Evolutionary conservation across 306 rosid species (phyloP).

Genomic region (Prinsepia uniflora): DNA sequence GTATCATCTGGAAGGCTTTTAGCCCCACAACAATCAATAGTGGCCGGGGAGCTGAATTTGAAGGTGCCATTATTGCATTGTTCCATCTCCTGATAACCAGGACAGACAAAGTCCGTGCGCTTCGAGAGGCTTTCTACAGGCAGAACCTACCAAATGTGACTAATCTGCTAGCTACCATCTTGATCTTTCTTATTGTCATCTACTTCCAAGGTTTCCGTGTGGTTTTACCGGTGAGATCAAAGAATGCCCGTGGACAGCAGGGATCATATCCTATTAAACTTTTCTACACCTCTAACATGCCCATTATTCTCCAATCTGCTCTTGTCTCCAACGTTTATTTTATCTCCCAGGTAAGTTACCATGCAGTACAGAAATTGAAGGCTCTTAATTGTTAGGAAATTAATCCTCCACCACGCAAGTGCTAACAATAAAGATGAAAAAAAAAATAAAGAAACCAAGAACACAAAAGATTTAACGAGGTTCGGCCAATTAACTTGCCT

Average conservation of each 20-base stretch:
- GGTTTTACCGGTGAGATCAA: slow-evolving; percentile 89
- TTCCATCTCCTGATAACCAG: slow-evolving; percentile 84
- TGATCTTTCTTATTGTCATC: slow-evolving; percentile 73
- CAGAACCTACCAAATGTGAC: slow-evolving; percentile 95
- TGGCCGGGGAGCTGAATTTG: slow-evolving; percentile 93
- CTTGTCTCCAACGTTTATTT: slow-evolving; percentile 86
- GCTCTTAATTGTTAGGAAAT: no score
- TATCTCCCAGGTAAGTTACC: slow-evolving; percentile 68
- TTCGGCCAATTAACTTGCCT: no score
- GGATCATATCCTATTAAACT: slow-evolving; percentile 93
- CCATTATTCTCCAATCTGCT: slow-evolving; percentile 93
- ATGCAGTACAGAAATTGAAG: background rate
- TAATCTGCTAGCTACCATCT: slow-evolving; percentile 78
- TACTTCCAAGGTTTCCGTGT: slow-evolving; percentile 98
- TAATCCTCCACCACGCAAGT: no score
- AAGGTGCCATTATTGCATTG: slow-evolving; percentile 87
- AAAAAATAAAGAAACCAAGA: no score
- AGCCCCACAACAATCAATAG: slow-evolving; percentile 93
- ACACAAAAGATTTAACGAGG: no score
- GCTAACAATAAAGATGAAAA: no score
- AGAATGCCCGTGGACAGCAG: slow-evolving; percentile 93
- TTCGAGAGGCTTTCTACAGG: slow-evolving; percentile 84
- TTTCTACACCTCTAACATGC: slow-evolving; percentile 96
- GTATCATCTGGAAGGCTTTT: slow-evolving; percentile 88
- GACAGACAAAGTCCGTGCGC: slow-evolving; percentile 82